Percentiles rank a stretch among this genome's conserved stretches.
Conservation (phyloP, 345 rosid species). For the Syzygium grande region DNA sequence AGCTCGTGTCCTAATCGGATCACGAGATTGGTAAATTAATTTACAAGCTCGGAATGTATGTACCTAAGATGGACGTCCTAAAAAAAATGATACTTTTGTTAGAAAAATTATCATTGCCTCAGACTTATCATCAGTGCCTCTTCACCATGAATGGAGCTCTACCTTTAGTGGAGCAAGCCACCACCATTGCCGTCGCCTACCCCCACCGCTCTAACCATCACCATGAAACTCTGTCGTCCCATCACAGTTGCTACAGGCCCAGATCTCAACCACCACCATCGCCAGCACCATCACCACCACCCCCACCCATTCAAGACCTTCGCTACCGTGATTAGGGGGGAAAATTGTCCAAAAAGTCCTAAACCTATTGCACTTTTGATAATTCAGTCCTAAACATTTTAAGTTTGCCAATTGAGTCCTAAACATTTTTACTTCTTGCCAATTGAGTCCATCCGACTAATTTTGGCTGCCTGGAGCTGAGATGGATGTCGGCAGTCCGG, state of each 20-base stretch:
- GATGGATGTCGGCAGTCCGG: too few species aligned
- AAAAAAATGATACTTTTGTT: not conserved
- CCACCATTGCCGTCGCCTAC: fast-evolving
- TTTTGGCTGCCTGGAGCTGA: too few species aligned
- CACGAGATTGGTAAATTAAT: not conserved
- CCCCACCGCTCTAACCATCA: not conserved
- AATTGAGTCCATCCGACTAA: too few species aligned
- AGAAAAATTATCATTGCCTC: not conserved
- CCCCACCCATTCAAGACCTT: not conserved
- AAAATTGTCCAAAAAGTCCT: too few species aligned
- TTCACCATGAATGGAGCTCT: not conserved
- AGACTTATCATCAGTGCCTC: not conserved
- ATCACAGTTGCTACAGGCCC: not conserved
- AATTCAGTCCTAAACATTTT: too few species aligned
- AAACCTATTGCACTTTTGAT: too few species aligned
- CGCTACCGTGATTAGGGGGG: not conserved
- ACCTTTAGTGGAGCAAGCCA: not conserved
- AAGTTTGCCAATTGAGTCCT: too few species aligned
- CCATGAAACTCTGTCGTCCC: too few species aligned
- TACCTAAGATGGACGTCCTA: not conserved
- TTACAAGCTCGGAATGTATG: not conserved
- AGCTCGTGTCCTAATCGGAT: not conserved
- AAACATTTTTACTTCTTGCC: too few species aligned
- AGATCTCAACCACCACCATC: not conserved
- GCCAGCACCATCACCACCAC: not conserved